A percentile compares a stretch with the other conserved stretches of the same genome.
phyloP scores from a whole-genome alignment of 2,329 filamentous ascomycete genomes.

The Calonectria multiphialidica region DNA sequence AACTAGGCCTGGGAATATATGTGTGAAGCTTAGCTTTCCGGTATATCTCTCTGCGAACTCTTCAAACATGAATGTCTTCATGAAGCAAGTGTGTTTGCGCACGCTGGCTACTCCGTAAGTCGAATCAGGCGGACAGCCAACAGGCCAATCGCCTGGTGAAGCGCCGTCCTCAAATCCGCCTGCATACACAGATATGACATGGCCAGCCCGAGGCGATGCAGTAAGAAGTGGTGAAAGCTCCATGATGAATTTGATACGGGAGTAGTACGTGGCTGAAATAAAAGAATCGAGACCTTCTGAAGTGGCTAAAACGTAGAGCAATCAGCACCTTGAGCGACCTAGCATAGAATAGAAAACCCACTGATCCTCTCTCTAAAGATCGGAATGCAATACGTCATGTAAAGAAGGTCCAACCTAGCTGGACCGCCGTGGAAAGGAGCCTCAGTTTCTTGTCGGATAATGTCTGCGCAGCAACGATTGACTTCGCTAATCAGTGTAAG shows the following conservation, averaged over 20 bases:
- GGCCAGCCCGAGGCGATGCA: neutral
- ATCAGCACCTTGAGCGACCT: neutral
- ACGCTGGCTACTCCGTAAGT: neutral
- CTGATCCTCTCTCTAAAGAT: neutral
- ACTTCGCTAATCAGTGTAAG: neutral
- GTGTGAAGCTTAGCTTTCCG: neutral
- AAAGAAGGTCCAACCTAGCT: neutral
- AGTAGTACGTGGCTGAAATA: neutral
- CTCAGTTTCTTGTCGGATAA: neutral
- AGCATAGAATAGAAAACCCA: neutral
- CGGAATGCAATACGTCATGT: neutral
- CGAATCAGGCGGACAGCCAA: neutral
- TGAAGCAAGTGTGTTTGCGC: neutral
- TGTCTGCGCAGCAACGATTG: neutral
- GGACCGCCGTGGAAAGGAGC: neutral
- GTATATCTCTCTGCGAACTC: neutral
- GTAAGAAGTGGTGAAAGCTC: neutral
- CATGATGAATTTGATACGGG: neutral
- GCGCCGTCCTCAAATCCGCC: neutral
- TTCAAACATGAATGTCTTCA: neutral
- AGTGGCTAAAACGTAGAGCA: neutral
- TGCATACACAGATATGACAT: neutral
- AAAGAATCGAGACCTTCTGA: neutral
- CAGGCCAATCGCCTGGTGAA: neutral
- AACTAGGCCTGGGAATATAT: neutral